A percentile compares a stretch with the other conserved stretches of the same genome.
phyloP scores from a whole-genome alignment of 2,329 filamentous ascomycete species.

The Colletotrichum shisoi region DNA sequence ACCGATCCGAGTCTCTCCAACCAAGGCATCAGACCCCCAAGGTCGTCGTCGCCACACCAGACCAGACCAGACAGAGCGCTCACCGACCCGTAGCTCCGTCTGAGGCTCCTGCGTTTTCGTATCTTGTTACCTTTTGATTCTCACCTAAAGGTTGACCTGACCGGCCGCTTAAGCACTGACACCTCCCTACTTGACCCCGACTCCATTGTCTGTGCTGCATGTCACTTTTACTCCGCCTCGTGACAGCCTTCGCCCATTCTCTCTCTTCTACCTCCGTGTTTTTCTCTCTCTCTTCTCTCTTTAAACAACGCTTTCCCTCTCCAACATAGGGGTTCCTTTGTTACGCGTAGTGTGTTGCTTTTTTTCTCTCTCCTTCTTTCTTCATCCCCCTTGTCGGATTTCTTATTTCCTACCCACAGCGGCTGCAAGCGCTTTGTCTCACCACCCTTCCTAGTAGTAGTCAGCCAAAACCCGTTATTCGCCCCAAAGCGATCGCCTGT shows the following conservation, averaged over 20 bases:
- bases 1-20: neutral
- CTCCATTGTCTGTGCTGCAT: conserved; percentile 31
- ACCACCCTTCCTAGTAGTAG: neutral
- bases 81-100: conserved; percentile 8
- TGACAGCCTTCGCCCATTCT: conserved; percentile 29
- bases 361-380: conserved; percentile 7
- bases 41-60: neutral
- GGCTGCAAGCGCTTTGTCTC: conserved; percentile 18
- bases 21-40: neutral
- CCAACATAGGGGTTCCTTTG: neutral
- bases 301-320: conserved; percentile 7
- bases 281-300: conserved; percentile 1
- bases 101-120: neutral
- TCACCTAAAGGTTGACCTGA: neutral
- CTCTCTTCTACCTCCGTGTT: neutral
- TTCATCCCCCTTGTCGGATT: neutral
- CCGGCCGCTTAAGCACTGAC: conserved; percentile 6
- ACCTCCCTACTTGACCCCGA: neutral
- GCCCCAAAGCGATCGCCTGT: conserved; percentile 1
- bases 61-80: neutral
- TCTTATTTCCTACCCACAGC: neutral
- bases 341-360: conserved; percentile 3
- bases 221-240: conserved; percentile 33
- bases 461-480: conserved; percentile 15
- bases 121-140: neutral